Base-by-base conservation (phyloP, 495 filamentous ascomycete species). In the Penicillium salamii region DNA sequence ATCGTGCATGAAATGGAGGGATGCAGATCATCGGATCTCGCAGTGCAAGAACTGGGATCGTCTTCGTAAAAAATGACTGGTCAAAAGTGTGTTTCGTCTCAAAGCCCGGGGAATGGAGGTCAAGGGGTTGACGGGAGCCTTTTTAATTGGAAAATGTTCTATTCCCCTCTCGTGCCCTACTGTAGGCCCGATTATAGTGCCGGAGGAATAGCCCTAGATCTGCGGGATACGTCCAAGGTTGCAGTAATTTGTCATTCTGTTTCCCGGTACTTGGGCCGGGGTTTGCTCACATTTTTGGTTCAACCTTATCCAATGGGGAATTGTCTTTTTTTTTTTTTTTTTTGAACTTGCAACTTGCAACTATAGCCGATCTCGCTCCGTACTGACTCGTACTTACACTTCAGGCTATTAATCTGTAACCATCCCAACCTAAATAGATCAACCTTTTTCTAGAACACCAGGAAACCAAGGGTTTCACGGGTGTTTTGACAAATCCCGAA, bases 21-120 rank as follows among this genome's bases (percentile, higher is more conserved):
- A 68, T 62, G 65, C 54, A 61, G 64, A 66, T 66, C 61, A 57
- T 64, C 52, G 50, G 58, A 58, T 63, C 54, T 55, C 44, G 46
- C 53, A 55, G 47, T 23, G 18, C 37, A 36, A n/a, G 42, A 48
- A 39, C 46, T 39, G 28, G 24, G 36, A 29, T 48, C 36, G 46
- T 9, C 39, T 20, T 43, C 5, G 23, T n/a, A n/a, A 8, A 29
- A 39, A 36, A 7, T 39, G 46, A 47, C 44, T 39, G 35, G 35
- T 48, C 36, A 7, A 19, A 36, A 37, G 38, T 8, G 24, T 29
- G 15, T 32, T 20, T 42, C n/a, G 34, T 26, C 38, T 19, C 9
- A 31, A 14, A 47, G 14, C 32, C 45, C 26, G 40, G 45, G 46
- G 46, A 35, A 50, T 41, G 39, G 46, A n/a, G 2, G 11, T 21